Evolutionary conservation across 345 rosid genomes (phyloP).

Genomic region (Boechera stricta): DNA sequence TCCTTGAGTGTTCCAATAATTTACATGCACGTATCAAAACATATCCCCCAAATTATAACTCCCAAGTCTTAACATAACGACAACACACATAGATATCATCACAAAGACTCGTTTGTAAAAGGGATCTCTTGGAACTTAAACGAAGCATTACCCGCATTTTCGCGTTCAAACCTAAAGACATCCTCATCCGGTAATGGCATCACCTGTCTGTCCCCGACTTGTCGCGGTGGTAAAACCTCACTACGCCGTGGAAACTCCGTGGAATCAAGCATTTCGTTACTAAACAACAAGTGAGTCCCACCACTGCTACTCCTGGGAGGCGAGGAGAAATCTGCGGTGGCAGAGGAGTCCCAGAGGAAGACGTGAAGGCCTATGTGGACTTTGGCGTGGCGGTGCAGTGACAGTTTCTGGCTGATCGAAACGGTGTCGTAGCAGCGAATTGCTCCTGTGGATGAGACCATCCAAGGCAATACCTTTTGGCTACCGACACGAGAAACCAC

Average conservation of each 20-base stretch:
- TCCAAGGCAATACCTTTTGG: constrained; percentile 95
- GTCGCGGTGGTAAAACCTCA: constrained; percentile 45
- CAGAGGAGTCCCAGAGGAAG: constrained; percentile 70
- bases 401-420: constrained; percentile 91
- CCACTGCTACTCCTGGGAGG: constrained; percentile 40
- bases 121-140: constrained; percentile 84
- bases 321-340: constrained; percentile 37
- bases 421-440: constrained; percentile 81
- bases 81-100: neutral
- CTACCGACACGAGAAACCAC: constrained; percentile 77
- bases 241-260: constrained; percentile 39
- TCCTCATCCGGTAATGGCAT: constrained; percentile 56
- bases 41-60: constrained; percentile 18
- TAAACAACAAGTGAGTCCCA: constrained; percentile 36
- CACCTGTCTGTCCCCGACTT: constrained; percentile 65
- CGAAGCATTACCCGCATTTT: constrained; percentile 76
- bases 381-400: constrained; percentile 87
- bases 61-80: constrained; percentile 17
- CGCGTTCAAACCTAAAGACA: constrained; percentile 53
- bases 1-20: constrained; percentile 21
- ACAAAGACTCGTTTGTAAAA: constrained; percentile 56
- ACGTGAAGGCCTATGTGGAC: constrained; percentile 70
- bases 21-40: constrained; percentile 35
- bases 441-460: constrained; percentile 87
- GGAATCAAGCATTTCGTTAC: constrained; percentile 38